Conservation (phyloP, 2,329 filamentous ascomycete species). For the Nemania sp. region DNA sequence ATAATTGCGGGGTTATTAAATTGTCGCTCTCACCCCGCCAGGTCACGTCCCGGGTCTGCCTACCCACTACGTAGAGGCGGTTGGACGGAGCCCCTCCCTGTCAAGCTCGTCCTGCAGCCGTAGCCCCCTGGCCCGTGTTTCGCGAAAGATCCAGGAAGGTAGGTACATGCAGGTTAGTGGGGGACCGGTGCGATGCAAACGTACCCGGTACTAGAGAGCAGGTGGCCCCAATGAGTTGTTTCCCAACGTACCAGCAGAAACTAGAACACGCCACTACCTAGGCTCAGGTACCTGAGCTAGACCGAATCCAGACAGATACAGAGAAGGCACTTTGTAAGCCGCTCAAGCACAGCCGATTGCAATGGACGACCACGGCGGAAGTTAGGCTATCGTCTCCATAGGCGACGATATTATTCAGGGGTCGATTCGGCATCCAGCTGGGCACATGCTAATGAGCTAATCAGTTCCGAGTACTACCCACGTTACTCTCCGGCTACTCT, state of each 20-base stretch:
- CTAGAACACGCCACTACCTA: no score
- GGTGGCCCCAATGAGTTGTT: no score
- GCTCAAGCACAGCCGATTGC: constrained; percentile 8
- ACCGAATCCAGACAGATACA: no score
- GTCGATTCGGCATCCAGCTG: neutral
- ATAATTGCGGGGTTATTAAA: constrained; percentile 24
- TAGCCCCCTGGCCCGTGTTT: no score
- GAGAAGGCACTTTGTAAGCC: constrained; percentile 4
- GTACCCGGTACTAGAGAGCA: no score
- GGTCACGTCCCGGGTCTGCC: neutral
- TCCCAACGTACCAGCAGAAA: no score
- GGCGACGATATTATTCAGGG: constrained; percentile 15
- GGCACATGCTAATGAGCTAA: constrained; percentile 1
- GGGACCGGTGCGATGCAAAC: neutral
- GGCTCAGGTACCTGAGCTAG: no score
- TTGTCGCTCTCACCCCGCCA: constrained; percentile 13
- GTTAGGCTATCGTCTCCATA: constrained; percentile 2
- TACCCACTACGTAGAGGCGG: neutral
- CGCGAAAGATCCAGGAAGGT: neutral
- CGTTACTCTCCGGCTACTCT: neutral
- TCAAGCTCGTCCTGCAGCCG: neutral
- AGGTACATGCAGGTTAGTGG: neutral
- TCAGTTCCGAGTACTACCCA: constrained; percentile 9
- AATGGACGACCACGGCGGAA: constrained; percentile 1
- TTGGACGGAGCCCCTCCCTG: neutral